Evolutionary conservation across 2,329 filamentous ascomycete species (phyloP).

Genomic region (Talaromyces sp.): DNA sequence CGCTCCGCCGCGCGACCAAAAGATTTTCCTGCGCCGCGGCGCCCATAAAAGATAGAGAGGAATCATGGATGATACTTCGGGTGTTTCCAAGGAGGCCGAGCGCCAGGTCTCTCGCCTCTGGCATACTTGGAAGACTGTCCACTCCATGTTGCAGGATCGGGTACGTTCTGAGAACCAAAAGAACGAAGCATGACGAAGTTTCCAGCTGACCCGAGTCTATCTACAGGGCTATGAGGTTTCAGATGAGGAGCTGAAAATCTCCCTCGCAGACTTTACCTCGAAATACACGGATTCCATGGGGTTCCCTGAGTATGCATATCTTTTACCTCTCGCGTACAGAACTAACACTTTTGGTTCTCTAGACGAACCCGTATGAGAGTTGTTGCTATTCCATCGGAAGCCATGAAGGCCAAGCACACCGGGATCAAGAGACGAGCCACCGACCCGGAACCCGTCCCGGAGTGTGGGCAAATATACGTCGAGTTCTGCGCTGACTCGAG

Average conservation of each 20-base stretch:
- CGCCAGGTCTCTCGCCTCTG: slow-evolving; percentile 64
- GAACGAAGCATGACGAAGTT: not conserved
- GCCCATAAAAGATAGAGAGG: slow-evolving; percentile 5
- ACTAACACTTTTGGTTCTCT: slow-evolving; percentile 11
- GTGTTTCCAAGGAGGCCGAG: slow-evolving; percentile 32
- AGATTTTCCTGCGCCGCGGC: slow-evolving; percentile 8
- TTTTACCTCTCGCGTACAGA: not conserved
- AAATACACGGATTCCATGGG: slow-evolving; percentile 70
- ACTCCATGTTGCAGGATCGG: slow-evolving; percentile 90
- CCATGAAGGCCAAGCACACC: slow-evolving; percentile 81
- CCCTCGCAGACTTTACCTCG: slow-evolving; percentile 71
- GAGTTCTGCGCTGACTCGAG: slow-evolving; percentile 79
- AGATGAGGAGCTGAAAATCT: slow-evolving; percentile 82
- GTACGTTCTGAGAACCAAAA: slow-evolving; percentile 42
- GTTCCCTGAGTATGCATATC: slow-evolving; percentile 62
- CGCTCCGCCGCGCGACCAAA: not conserved
- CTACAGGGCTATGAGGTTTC: slow-evolving; percentile 83
- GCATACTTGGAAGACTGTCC: slow-evolving; percentile 88
- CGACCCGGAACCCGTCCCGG: slow-evolving; percentile 65
- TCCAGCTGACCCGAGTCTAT: not conserved
- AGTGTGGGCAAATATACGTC: slow-evolving; percentile 85
- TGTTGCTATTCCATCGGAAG: slow-evolving; percentile 74
- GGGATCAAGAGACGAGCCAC: slow-evolving; percentile 57
- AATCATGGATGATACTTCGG: slow-evolving; percentile 34
- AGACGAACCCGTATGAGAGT: slow-evolving; percentile 84